Evolutionary conservation across 257 asterid genomes (phyloP).

Genomic region (Nicotiana tomentosiformis): DNA sequence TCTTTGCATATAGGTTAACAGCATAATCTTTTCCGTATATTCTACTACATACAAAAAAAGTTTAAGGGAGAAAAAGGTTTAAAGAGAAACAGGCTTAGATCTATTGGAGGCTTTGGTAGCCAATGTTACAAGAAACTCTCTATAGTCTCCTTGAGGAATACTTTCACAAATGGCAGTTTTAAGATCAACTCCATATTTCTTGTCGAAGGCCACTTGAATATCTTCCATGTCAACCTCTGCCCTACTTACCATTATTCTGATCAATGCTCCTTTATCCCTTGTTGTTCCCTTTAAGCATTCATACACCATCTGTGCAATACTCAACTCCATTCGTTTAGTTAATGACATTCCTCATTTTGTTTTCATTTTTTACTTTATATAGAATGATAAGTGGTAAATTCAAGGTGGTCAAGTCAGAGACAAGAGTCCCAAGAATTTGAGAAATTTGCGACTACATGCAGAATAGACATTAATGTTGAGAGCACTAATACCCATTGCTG

Average conservation of each 20-base stretch:
- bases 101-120: conserved; percentile 6
- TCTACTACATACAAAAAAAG: too few species aligned
- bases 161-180: conserved; percentile 31
- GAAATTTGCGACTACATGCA: neutral
- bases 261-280: conserved; percentile 30
- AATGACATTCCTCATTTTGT: neutral
- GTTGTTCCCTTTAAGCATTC: conserved; percentile 38
- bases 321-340: neutral
- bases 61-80: neutral
- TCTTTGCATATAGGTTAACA: too few species aligned
- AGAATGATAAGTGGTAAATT: neutral
- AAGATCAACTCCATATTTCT: conserved; percentile 33
- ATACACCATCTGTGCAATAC: conserved; percentile 32
- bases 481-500: too few species aligned
- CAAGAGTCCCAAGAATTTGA: neutral
- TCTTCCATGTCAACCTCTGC: conserved; percentile 49
- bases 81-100: neutral
- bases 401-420: neutral
- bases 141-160: conserved; percentile 28
- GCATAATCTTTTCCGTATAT: neutral
- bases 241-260: conserved; percentile 45
- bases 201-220: conserved; percentile 37
- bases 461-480: too few species aligned
- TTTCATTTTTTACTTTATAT: neutral
- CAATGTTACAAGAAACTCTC: conserved; percentile 42